Conservation (phyloP, 1,284 basidiomycete genomes). For the Schizophyllum amplum region DNA sequence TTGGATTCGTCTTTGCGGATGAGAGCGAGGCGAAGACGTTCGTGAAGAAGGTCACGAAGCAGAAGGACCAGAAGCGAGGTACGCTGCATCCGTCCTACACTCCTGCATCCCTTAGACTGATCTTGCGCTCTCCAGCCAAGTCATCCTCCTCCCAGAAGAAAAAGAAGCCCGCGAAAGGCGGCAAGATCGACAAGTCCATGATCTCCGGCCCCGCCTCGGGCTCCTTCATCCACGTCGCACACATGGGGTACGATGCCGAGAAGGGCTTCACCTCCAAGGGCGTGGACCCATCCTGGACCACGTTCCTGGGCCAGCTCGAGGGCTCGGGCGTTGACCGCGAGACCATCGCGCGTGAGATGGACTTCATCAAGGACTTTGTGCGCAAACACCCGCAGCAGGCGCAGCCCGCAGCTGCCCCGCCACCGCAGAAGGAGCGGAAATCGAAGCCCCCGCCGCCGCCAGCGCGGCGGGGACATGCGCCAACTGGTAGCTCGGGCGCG, state of each 20-base stretch:
- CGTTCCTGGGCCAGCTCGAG: constrained; percentile 68
- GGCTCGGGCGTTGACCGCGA: constrained; percentile 59
- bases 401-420: constrained; percentile 1
- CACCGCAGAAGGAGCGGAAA: constrained; percentile 26
- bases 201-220: constrained; percentile 78
- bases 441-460: constrained; percentile 58
- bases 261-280: constrained; percentile 82
- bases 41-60: constrained; percentile 78
- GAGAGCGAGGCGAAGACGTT: constrained; percentile 85
- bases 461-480: constrained; percentile 24
- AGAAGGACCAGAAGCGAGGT: constrained; percentile 47
- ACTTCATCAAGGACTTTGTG: constrained; percentile 86
- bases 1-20: constrained; percentile 88
- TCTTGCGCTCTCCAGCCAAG: constrained; percentile 26
- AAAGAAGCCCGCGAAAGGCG: constrained; percentile 13
- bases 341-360: constrained; percentile 70
- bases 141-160: constrained; percentile 18
- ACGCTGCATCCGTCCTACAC: constrained; percentile 1
- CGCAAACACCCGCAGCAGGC: constrained; percentile 42
- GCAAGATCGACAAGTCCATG: constrained; percentile 26
- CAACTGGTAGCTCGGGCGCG: constrained; percentile 26
- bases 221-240: constrained; percentile 87
- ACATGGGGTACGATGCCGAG: constrained; percentile 91
- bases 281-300: constrained; percentile 91
- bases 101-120: constrained; percentile 5